phyloP scores from a whole-genome alignment of 2,329 filamentous ascomycete genomes.

The Calonectria pteridis region DNA sequence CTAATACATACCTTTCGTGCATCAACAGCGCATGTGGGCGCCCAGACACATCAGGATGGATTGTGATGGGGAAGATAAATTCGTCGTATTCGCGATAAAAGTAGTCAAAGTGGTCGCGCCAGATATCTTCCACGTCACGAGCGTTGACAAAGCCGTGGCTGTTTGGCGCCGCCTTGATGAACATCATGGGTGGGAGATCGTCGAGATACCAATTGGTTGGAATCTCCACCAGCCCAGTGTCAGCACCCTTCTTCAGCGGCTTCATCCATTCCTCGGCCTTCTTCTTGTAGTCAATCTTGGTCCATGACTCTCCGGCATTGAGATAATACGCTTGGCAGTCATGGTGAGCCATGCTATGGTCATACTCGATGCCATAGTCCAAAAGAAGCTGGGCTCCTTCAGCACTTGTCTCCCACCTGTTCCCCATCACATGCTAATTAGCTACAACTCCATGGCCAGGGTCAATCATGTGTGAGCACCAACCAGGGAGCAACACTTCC shows the following conservation, averaged over 20 bases:
- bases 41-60: conserved; percentile 80
- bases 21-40: conserved; percentile 79
- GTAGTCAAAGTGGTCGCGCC: conserved; percentile 77
- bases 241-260: conserved; percentile 68
- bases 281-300: conserved; percentile 72
- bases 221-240: conserved; percentile 75
- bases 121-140: conserved; percentile 73
- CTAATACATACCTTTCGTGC: conserved; percentile 65
- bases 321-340: conserved; percentile 76
- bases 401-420: conserved; percentile 75
- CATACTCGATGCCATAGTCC: conserved; percentile 77
- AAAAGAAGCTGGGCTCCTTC: conserved; percentile 76
- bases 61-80: conserved; percentile 82
- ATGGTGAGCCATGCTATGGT: conserved; percentile 74
- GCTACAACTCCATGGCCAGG: neutral
- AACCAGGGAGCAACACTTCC: conserved; percentile 80
- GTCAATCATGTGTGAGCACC: neutral
- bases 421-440: neutral
- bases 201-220: conserved; percentile 73
- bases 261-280: conserved; percentile 52
- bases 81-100: conserved; percentile 83
- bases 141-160: conserved; percentile 72
- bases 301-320: conserved; percentile 75
- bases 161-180: conserved; percentile 75
- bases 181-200: conserved; percentile 78